Evolutionary conservation across 768 basidiomycete genomes (phyloP), one percentile per base, ranked within the genome.

Genomic region (Pholiota conissans): DNA sequence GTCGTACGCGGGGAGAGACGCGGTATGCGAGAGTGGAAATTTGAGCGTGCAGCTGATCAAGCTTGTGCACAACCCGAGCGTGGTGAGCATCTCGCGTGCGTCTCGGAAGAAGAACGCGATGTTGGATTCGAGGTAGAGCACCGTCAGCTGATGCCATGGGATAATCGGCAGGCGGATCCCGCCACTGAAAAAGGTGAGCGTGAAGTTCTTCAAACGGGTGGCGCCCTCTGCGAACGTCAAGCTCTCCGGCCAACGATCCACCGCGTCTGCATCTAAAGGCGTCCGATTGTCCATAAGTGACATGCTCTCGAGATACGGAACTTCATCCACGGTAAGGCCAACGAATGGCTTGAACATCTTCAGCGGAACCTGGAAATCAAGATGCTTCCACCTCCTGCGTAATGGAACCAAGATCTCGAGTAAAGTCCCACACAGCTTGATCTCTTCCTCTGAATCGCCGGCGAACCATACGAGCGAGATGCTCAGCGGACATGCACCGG

Each of bases 71-170:
- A 49, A 13, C 5, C 46, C 55, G 5, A 71, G 62, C 8, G 61
- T 64, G 20, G 54, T 42, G 16, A 70, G 57, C 68, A 71, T 67
- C 46, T 70, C 66, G 20, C 49, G 49, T 6, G 67, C 55, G 45
- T 68, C 65, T 2, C 24, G 10, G 56, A 69, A 71, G 58, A 70
- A 71, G 49, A 69, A 71, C 1, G 65, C 57, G 20, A 70, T 61
- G 55, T 69, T 70, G 34, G 69, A 64, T 54, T 71, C 70, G 51
- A 71, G 67, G 51, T 63, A 68, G n/a, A 71, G 55, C 7, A 52
- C 56, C 22, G 63, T 67, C 27, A 71, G 61, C 37, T 63, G 63
- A 8, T 61, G 54, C 65, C 65, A 69, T 10, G 65, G 63, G n/a
- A 71, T 61, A 2, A 61, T 60, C 3, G 70, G 70, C 2, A 71